Conservation (phyloP, 2,329 filamentous ascomycete species). For the Ceratocystis variospora region DNA sequence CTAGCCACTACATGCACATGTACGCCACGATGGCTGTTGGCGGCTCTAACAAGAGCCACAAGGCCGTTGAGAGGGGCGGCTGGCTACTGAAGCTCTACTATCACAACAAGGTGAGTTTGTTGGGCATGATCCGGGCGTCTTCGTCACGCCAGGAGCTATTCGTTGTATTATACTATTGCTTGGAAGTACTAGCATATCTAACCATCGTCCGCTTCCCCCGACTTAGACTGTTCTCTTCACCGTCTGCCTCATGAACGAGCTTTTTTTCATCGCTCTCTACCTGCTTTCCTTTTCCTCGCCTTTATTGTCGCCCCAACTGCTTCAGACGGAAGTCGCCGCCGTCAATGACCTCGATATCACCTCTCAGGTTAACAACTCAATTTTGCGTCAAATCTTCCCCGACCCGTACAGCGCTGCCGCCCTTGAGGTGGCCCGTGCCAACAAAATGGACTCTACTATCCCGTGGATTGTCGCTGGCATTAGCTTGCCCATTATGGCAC, state of each 20-base stretch:
- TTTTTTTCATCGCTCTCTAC: slow-evolving; percentile 97
- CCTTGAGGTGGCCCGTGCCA: slow-evolving; percentile 80
- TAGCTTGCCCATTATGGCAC: slow-evolving; percentile 73
- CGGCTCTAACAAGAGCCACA: slow-evolving; percentile 69
- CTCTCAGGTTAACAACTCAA: slow-evolving; percentile 53
- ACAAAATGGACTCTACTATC: slow-evolving; percentile 68
- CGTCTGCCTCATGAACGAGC: slow-evolving; percentile 80
- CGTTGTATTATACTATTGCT: neutral
- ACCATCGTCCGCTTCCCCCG: neutral
- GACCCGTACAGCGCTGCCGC: slow-evolving; percentile 87
- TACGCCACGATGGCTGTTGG: slow-evolving; percentile 86
- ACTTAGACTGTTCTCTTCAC: slow-evolving; percentile 73
- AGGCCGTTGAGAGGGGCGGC: slow-evolving; percentile 81
- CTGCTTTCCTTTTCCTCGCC: slow-evolving; percentile 94
- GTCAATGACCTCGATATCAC: slow-evolving; percentile 43
- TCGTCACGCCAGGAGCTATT: neutral
- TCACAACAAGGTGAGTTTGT: slow-evolving; percentile 70
- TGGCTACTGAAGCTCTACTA: slow-evolving; percentile 92
- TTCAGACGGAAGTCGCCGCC: slow-evolving; percentile 31
- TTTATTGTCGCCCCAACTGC: slow-evolving; percentile 71
- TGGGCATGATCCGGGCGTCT: neutral
- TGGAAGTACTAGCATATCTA: neutral
- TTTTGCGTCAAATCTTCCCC: slow-evolving; percentile 63
- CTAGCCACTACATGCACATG: slow-evolving; percentile 99
- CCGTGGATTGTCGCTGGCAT: slow-evolving; percentile 62